phyloP scores from a whole-genome alignment of 805 yeast genomes.

The Millerago galiae region DNA sequence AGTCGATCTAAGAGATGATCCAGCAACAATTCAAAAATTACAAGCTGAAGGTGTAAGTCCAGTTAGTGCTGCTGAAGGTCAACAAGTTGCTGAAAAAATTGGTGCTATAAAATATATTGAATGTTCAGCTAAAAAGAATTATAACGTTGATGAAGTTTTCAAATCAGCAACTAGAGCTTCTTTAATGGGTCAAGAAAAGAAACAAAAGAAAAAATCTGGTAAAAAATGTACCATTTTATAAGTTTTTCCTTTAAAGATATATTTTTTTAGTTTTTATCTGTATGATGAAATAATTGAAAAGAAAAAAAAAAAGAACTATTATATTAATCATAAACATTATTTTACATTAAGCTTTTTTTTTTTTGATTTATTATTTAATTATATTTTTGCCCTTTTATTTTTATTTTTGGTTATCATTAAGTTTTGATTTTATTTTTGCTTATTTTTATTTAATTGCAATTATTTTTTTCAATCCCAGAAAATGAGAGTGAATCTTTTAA shows the following conservation, averaged over 20 bases:
- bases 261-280: not conserved
- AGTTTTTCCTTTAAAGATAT: not conserved
- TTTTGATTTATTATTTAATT: no score
- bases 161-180: conserved; percentile 92
- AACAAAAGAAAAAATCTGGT: conserved; percentile 43
- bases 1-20: conserved; percentile 81
- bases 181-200: conserved; percentile 42
- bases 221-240: conserved; percentile 63
- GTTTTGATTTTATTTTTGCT: no score
- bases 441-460: no score
- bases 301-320: no score
- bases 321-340: no score
- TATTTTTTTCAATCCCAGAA: no score
- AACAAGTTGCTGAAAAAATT: conserved; percentile 80
- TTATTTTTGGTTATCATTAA: no score
- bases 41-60: conserved; percentile 74
- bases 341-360: no score
- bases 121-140: conserved; percentile 88
- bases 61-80: conserved; percentile 76
- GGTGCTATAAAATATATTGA: conserved; percentile 84
- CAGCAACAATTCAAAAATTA: conserved; percentile 66
- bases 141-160: conserved; percentile 89
- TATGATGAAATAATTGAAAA: not conserved
- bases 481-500: no score
- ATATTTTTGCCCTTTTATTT: no score